These are phyloP conservation scores for Colletotrichum karsti DNA, from an alignment of 2,329 filamentous ascomycete genomes.

Conservation along the genomic window DNA sequence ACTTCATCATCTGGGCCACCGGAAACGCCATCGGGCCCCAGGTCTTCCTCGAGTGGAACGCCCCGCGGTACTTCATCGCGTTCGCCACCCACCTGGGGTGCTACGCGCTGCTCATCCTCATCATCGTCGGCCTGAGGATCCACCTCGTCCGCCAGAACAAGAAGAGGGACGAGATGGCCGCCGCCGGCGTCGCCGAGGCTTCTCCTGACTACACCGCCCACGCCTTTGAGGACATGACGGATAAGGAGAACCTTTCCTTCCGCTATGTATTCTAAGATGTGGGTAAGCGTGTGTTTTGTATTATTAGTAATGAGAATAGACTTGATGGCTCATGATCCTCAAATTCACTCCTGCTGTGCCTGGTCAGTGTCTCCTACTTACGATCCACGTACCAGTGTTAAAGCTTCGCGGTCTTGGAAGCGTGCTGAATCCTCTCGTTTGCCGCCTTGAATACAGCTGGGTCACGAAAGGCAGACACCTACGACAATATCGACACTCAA, in stretches of 20 bases:
- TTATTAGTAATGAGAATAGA: not conserved
- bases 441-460: too few species aligned
- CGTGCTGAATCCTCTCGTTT: too few species aligned
- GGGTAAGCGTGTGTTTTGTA: not conserved
- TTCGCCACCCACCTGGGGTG: slow-evolving; percentile 76
- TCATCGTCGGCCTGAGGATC: slow-evolving; percentile 66
- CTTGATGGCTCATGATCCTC: not conserved
- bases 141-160: slow-evolving; percentile 67
- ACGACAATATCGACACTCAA: too few species aligned
- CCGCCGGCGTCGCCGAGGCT: slow-evolving; percentile 48
- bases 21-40: slow-evolving; percentile 76
- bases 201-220: slow-evolving; percentile 53
- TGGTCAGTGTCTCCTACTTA: fast-evolving
- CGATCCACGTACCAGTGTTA: not conserved
- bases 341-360: too few species aligned
- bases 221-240: slow-evolving; percentile 71
- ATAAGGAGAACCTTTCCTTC: slow-evolving; percentile 68
- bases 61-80: slow-evolving; percentile 73
- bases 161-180: slow-evolving; percentile 59
- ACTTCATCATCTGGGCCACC: slow-evolving; percentile 75
- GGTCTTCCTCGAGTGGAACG: slow-evolving; percentile 68
- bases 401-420: too few species aligned
- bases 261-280: slow-evolving; percentile 60
- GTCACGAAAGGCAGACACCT: too few species aligned
- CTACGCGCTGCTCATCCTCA: slow-evolving; percentile 67